Percentiles rank a stretch among this genome's conserved stretches.
Conservation (phyloP, 2,329 filamentous ascomycete species). For the Phialophora tarda region DNA sequence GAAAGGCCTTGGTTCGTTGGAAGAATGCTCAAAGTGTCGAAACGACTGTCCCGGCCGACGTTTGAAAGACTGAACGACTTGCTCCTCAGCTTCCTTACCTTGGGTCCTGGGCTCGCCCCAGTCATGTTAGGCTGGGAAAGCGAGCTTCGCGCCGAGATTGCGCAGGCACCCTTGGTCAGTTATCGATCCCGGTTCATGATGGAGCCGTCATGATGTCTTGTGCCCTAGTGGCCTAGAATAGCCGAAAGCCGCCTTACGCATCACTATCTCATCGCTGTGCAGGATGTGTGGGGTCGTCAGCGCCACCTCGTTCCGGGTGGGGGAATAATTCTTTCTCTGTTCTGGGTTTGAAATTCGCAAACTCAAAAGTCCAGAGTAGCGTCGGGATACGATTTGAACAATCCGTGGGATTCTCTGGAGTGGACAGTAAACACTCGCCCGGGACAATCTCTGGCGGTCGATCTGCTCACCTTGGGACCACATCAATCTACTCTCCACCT, state of each 20-base stretch:
- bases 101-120: conserved; percentile 39
- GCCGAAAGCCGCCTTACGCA: conserved; percentile 1
- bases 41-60: conserved; percentile 44
- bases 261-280: neutral
- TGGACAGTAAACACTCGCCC: neutral
- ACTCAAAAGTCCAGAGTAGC: neutral
- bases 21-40: conserved; percentile 50
- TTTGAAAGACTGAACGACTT: conserved; percentile 48
- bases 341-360: neutral
- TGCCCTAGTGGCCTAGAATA: neutral
- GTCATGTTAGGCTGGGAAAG: conserved; percentile 43
- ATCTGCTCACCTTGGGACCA: neutral
- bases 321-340: neutral
- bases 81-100: conserved; percentile 46
- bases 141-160: conserved; percentile 46
- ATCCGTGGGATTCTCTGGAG: neutral
- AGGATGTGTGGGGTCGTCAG: conserved; percentile 8
- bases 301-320: neutral
- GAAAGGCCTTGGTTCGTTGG: conserved; percentile 49
- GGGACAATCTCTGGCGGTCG: neutral
- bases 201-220: conserved; percentile 14
- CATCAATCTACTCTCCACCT: neutral
- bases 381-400: neutral
- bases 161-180: conserved; percentile 46
- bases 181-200: conserved; percentile 44